phyloP scores from a whole-genome alignment of 345 rosid species.

The Bruguiera sexangula region DNA sequence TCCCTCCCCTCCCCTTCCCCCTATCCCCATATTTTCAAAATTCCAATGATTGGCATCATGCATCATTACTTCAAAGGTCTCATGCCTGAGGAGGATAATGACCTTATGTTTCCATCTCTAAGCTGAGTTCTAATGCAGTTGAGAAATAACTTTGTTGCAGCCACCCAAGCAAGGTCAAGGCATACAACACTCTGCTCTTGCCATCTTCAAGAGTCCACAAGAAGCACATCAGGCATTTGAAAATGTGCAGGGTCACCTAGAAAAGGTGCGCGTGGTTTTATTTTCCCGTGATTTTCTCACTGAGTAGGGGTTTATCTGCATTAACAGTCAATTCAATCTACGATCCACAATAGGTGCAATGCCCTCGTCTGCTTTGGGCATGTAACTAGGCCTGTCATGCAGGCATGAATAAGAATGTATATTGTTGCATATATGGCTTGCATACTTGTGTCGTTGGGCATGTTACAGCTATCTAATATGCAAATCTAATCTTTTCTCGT shows the following conservation, averaged over 20 bases:
- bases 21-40: too few species aligned
- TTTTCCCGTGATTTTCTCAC: background rate
- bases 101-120: background rate
- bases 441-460: too few species aligned
- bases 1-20: background rate
- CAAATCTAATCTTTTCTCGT: conserved; percentile 12
- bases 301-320: background rate
- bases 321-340: too few species aligned
- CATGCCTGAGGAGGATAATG: conserved; percentile 3
- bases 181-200: conserved; percentile 44
- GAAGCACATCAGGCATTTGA: conserved; percentile 71
- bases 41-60: too few species aligned
- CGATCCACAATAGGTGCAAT: too few species aligned
- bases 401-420: background rate
- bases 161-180: conserved; percentile 43
- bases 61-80: background rate
- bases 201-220: conserved; percentile 45
- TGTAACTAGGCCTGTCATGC: background rate
- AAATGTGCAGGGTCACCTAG: conserved; percentile 39
- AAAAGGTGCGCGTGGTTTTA: conserved; percentile 35
- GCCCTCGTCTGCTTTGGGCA: too few species aligned
- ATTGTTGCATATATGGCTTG: too few species aligned
- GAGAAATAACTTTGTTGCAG: conserved; percentile 36
- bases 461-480: background rate
- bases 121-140: conserved; percentile 10